A percentile compares a stretch with the other conserved stretches of the same genome.
These are phyloP conservation scores for Plasmodium malariae DNA, from an alignment of 169 alveolate species.

Conservation along the genomic window DNA sequence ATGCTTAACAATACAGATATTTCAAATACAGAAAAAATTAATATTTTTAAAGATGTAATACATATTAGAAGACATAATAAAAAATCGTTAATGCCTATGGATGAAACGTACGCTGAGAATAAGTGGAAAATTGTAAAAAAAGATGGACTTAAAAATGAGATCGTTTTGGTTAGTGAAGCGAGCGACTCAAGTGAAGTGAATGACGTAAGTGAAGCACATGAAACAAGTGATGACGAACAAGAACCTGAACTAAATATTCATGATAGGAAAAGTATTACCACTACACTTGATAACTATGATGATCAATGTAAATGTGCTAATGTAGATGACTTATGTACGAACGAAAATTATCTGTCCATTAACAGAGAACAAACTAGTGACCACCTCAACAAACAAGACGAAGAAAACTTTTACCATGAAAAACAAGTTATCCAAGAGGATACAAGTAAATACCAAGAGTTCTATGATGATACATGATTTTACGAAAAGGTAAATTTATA, in stretches of 20 bases:
- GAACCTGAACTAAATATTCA: too few relatives aligned
- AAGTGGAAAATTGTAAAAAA: slow-evolving; percentile 47
- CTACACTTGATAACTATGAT: too few relatives aligned
- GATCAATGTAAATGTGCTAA: too few relatives aligned
- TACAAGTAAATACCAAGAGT: background rate
- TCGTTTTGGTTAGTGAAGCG: slow-evolving; percentile 25
- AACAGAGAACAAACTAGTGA: background rate
- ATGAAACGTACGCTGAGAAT: slow-evolving; percentile 53
- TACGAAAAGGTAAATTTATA: too few relatives aligned
- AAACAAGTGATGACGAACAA: background rate
- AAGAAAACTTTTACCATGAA: background rate
- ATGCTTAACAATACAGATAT: background rate
- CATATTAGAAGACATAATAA: slow-evolving; percentile 60
- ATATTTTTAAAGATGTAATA: slow-evolving; percentile 34
- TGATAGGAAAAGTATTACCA: too few relatives aligned
- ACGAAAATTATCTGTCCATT: too few relatives aligned
- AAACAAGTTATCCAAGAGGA: background rate
- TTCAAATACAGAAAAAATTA: slow-evolving; percentile 21
- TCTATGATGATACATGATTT: slow-evolving; percentile 31
- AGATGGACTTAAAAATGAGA: background rate
- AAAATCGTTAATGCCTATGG: slow-evolving; percentile 11
- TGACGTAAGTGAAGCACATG: background rate
- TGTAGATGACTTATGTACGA: too few relatives aligned
- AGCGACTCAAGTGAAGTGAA: slow-evolving; percentile 10
- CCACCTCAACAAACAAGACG: background rate